phyloP scores from a whole-genome alignment of 1,139 yeast species.

The Komagataea norvegica region DNA sequence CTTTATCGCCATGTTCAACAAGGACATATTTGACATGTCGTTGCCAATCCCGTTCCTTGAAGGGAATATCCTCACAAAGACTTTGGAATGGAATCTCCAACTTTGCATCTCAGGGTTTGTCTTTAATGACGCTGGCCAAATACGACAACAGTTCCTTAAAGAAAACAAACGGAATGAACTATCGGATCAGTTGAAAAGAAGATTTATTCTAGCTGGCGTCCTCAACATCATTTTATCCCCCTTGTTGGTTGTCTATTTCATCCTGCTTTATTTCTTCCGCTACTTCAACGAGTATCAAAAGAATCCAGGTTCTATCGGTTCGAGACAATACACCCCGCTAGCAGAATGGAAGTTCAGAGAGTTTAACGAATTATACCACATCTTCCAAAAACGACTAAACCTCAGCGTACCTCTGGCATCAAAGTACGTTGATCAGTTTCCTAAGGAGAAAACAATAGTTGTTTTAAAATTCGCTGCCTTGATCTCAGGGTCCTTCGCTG shows the following conservation, averaged over 20 bases:
- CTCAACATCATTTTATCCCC: slow-evolving; percentile 82
- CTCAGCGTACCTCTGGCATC: slow-evolving; percentile 77
- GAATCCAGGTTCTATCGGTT: slow-evolving; percentile 79
- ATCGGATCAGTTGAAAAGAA: slow-evolving; percentile 63
- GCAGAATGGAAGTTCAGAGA: slow-evolving; percentile 96
- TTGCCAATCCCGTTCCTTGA: slow-evolving; percentile 42
- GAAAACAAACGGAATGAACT: slow-evolving; percentile 65
- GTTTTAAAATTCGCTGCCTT: slow-evolving; percentile 66
- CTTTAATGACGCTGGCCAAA: slow-evolving; percentile 79
- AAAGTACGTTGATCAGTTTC: slow-evolving; percentile 84
- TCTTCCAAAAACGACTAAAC: slow-evolving; percentile 73
- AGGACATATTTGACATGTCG: slow-evolving; percentile 63
- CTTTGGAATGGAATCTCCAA: slow-evolving; percentile 91
- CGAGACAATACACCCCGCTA: slow-evolving; percentile 86
- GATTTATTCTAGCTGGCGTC: slow-evolving; percentile 85
- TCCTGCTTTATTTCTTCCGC: slow-evolving; percentile 77
- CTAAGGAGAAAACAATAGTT: slow-evolving; percentile 71
- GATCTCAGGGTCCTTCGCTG: slow-evolving; percentile 82
- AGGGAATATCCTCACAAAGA: slow-evolving; percentile 62
- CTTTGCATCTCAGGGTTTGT: slow-evolving; percentile 83
- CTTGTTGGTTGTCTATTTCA: slow-evolving; percentile 75
- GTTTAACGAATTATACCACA: slow-evolving; percentile 86
- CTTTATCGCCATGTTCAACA: slow-evolving; percentile 82
- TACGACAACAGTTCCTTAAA: slow-evolving; percentile 68
- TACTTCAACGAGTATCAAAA: slow-evolving; percentile 90